Base-by-base conservation (phyloP, 768 basidiomycete species). In the Mycena chlorophos region DNA sequence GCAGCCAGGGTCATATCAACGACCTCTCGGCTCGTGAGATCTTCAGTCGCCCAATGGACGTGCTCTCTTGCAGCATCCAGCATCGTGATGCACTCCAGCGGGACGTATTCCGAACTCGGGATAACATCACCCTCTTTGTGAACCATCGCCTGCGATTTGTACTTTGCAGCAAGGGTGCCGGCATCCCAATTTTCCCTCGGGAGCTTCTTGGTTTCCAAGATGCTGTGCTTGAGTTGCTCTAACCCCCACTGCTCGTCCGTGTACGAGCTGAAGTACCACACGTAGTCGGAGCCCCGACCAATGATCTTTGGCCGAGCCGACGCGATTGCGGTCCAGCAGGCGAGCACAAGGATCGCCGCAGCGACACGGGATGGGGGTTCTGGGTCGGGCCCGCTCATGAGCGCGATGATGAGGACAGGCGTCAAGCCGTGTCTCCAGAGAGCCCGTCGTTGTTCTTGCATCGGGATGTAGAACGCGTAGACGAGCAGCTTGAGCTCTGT, bases 11-110 rank as follows among this genome's bases (percentile, higher is more conserved):
- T 48, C 39, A 55, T 31, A 20, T 16, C 38, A 3, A 56, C 40
- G 2, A 45, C 42, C 48, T 55, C 48, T 20, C 2, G 48, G 42
- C 55, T 57, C 13, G 40, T 57, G 17, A 38, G 27, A 38, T 57
- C 50, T 45, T 20, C 39, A 20, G 19, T 3, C 23, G 25, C 45
- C 50, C 48, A 16, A 22, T 48, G 39, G 25, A 52, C 38, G 40
- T 57, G 55, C n/a, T 45, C 28, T 2, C 51, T 40, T 2, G 50
- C 56, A 2, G 51, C 56, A 40, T 57, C 50, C 2, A 57, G 45
- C 49, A 52, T 49, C 20, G 34, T 25, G 31, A 57, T 6, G 51
- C 34, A 47, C 40, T 52, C 47, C 4, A 52, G 51, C 2, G 56
- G 56, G 16, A 57, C 31, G 28, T 52, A 57, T 26, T 56, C 55